Evolutionary conservation across 176 grass and related monocot species (phyloP).

Genomic region (Aegilops speltoides): DNA sequence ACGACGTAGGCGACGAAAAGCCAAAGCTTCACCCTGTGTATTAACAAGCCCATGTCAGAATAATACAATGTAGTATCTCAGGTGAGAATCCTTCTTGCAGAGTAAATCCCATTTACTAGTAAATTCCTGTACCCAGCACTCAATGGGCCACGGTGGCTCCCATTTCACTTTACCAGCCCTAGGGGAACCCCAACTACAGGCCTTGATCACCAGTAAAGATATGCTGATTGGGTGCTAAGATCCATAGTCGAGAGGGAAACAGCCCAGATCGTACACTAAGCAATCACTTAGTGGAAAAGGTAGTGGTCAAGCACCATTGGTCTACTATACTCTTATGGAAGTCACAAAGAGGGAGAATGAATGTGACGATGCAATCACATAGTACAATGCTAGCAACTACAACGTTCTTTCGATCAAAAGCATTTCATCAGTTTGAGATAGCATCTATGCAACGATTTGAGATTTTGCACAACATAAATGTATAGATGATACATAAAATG

Average conservation of each 20-base stretch:
- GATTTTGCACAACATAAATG: background rate
- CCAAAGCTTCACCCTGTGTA: constrained; percentile 85
- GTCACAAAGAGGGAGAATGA: background rate
- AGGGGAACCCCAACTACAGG: background rate
- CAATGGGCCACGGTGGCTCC: too few species aligned
- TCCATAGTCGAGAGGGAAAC: background rate
- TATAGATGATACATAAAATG: background rate
- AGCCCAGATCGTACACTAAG: background rate
- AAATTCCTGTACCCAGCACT: background rate
- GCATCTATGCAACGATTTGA: background rate
- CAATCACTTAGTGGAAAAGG: background rate
- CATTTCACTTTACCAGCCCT: background rate
- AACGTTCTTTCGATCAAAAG: background rate
- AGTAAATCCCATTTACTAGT: background rate
- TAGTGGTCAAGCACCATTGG: background rate
- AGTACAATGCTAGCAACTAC: background rate
- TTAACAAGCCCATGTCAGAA: constrained; percentile 22
- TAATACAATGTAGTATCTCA: background rate
- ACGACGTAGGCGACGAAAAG: constrained; percentile 94
- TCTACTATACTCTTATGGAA: background rate
- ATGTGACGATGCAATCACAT: background rate
- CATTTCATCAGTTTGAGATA: background rate
- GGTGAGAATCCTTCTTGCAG: background rate
- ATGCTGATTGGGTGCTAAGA: background rate
- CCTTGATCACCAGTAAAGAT: background rate